phyloP scores from a whole-genome alignment of 345 rosid species.

The Luvunga scandens region DNA sequence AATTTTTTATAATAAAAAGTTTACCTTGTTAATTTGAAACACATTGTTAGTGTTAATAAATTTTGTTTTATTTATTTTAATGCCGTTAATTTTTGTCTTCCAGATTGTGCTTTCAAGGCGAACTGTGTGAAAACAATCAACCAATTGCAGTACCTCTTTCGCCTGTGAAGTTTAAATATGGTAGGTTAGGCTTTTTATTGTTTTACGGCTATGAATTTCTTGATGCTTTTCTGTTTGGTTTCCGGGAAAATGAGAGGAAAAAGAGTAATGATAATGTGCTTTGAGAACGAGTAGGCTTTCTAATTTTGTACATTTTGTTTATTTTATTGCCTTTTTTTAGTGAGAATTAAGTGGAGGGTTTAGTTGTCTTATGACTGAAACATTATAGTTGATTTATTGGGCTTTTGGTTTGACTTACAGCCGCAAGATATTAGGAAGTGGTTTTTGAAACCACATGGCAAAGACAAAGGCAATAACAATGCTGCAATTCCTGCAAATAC shows the following conservation, averaged over 20 bases:
- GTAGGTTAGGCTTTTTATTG: conserved; percentile 5
- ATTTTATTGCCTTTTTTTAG: neutral
- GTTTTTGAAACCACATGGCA: conserved; percentile 94
- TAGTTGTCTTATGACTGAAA: neutral
- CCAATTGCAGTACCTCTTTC: neutral
- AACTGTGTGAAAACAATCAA: neutral
- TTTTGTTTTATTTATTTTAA: neutral
- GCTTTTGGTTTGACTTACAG: conserved; percentile 40
- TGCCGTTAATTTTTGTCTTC: neutral
- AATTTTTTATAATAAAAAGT: no score
- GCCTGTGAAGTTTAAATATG: neutral
- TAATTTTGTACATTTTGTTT: neutral
- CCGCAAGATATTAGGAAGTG: conserved; percentile 90
- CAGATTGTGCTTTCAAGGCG: conserved; percentile 7
- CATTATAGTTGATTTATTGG: neutral
- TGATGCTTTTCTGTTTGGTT: neutral
- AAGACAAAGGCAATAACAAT: conserved; percentile 49
- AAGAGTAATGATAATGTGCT: neutral
- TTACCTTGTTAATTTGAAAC: neutral
- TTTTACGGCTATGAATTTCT: neutral
- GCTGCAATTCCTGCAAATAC: conserved; percentile 38
- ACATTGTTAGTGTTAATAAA: neutral
- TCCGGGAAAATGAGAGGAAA: neutral
- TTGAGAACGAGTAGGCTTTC: no score
- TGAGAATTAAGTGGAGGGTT: neutral